Percentiles rank a stretch among this genome's conserved stretches.
phyloP scores from a whole-genome alignment of 306 rosid species.

The Vigna angularis region DNA sequence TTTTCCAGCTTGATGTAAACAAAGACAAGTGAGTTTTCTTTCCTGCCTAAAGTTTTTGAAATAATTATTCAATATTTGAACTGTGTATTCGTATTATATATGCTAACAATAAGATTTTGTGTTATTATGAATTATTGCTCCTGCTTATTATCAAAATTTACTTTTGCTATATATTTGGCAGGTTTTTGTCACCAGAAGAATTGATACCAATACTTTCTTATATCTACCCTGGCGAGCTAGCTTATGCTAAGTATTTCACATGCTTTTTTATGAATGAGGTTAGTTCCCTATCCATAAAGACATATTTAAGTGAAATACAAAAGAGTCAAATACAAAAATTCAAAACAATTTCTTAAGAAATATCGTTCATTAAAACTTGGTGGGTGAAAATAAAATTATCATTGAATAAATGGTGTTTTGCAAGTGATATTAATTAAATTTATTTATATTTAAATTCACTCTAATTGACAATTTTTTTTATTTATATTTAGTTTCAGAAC shows the following conservation, averaged over 20 bases:
- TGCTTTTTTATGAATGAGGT: conserved; percentile 71
- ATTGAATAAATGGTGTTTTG: too few relatives aligned
- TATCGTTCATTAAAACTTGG: too few relatives aligned
- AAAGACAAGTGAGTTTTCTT: conserved; percentile 59
- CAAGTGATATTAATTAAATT: too few relatives aligned
- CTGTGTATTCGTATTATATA: not conserved
- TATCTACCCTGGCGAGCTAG: conserved; percentile 76
- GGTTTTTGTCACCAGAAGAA: conserved; percentile 69
- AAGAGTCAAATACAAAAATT: too few relatives aligned
- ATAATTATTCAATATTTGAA: not conserved
- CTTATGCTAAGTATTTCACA: conserved; percentile 67
- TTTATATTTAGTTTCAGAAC: too few relatives aligned
- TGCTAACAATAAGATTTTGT: not conserved
- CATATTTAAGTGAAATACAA: not conserved
- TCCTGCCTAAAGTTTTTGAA: not conserved
- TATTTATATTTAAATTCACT: too few relatives aligned
- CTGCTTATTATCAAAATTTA: not conserved
- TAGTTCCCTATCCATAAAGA: not conserved
- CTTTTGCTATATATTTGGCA: conserved; percentile 25
- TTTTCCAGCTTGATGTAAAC: conserved; percentile 70
- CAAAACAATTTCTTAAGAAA: too few relatives aligned
- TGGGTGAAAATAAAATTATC: too few relatives aligned
- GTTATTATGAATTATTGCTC: not conserved
- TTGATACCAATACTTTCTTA: conserved; percentile 63
- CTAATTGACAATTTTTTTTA: too few relatives aligned